phyloP scores from a whole-genome alignment of 495 filamentous ascomycete species.

The Aspergillus nanangensis region DNA sequence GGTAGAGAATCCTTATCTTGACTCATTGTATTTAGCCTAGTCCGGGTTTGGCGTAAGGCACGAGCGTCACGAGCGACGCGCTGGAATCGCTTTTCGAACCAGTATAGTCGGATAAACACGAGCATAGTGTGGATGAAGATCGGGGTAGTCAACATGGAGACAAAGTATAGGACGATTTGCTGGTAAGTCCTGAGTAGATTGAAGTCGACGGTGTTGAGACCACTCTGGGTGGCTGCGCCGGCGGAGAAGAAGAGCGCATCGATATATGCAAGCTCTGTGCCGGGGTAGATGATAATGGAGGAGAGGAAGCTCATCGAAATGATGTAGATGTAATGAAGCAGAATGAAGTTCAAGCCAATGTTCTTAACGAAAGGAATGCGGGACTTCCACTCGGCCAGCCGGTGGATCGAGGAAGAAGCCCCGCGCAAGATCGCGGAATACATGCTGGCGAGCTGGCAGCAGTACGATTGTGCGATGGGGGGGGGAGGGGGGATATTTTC shows the following conservation, averaged over 20 bases:
- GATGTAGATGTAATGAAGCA: constrained; percentile 82
- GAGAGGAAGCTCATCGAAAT: constrained; percentile 62
- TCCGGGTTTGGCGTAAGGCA: constrained; percentile 48
- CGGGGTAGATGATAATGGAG: constrained; percentile 71
- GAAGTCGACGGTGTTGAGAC: constrained; percentile 80
- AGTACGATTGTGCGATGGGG: not conserved
- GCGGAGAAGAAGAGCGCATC: constrained; percentile 84
- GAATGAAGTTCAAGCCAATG: constrained; percentile 77
- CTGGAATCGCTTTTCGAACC: constrained; percentile 95
- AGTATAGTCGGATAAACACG: constrained; percentile 89
- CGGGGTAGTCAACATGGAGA: constrained; percentile 74
- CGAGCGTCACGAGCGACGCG: constrained; percentile 62
- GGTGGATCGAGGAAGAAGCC: constrained; percentile 2
- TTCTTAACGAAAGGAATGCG: constrained; percentile 34
- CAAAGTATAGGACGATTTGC: constrained; percentile 66
- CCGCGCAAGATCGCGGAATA: constrained; percentile 23
- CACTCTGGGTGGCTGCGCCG: constrained; percentile 84
- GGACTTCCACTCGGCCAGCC: constrained; percentile 15
- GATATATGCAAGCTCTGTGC: constrained; percentile 63
- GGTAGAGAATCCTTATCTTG: constrained; percentile 44
- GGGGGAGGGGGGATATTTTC: not conserved
- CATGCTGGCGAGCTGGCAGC: constrained; percentile 18
- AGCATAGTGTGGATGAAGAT: constrained; percentile 86
- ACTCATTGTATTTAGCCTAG: constrained; percentile 52
- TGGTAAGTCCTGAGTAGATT: constrained; percentile 74